These are phyloP conservation scores for Penicillium subrubescens DNA, from an alignment of 495 filamentous ascomycete genomes.

Conservation along the genomic window DNA sequence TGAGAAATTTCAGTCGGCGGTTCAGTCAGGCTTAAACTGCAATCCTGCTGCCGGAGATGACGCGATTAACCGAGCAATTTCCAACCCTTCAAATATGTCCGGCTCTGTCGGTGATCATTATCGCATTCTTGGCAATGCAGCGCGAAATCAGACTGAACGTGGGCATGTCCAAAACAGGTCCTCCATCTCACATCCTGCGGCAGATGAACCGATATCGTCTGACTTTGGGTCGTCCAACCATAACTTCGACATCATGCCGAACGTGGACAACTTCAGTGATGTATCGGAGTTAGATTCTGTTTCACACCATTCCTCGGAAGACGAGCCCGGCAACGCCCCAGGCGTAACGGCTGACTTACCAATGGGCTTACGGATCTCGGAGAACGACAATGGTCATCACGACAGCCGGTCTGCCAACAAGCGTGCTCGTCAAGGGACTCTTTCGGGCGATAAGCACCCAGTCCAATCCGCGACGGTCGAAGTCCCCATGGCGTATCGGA, in stretches of 20 bases:
- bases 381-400: not conserved
- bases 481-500: not conserved
- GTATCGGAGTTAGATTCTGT: too few species aligned
- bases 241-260: too few species aligned
- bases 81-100: not conserved
- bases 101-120: not conserved
- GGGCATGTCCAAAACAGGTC: not conserved
- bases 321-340: not conserved
- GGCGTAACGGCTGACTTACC: not conserved
- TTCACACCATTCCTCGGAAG: too few species aligned
- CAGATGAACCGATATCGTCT: too few species aligned
- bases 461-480: not conserved
- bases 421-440: not conserved
- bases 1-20: not conserved
- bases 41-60: not conserved
- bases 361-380: not conserved
- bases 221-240: too few species aligned
- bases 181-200: not conserved
- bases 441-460: not conserved
- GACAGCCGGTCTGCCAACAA: not conserved
- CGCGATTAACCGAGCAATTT: not conserved
- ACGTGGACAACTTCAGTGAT: too few species aligned
- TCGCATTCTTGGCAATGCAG: conserved; percentile 1
- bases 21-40: not conserved
- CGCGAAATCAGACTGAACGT: not conserved